These are phyloP conservation scores for Boletellus deceptivus DNA, from an alignment of 1,284 basidiomycete genomes.

Conservation along the genomic window DNA sequence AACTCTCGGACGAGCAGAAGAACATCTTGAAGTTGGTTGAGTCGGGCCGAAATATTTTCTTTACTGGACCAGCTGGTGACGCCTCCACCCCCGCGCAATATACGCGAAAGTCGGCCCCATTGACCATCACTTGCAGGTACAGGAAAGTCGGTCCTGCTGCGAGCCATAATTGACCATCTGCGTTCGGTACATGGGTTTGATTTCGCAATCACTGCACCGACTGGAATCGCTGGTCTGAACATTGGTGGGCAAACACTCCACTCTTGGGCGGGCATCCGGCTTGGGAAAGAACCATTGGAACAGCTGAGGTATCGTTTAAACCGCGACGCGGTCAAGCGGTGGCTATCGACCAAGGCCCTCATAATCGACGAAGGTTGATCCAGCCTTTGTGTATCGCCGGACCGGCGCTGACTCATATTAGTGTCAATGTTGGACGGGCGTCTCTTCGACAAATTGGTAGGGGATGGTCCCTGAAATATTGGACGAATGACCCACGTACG, in stretches of 20 bases:
- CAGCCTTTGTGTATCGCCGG: background rate
- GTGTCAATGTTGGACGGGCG: conserved; percentile 60
- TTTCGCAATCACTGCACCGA: conserved; percentile 75
- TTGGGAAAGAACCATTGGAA: conserved; percentile 54
- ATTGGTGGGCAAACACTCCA: conserved; percentile 79
- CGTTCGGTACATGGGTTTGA: conserved; percentile 45
- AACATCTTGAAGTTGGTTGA: conserved; percentile 55
- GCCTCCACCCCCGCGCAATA: background rate
- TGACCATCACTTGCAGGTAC: conserved; percentile 50
- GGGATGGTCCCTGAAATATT: conserved; percentile 4
- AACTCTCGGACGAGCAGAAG: conserved; percentile 54
- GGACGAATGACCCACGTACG: background rate
- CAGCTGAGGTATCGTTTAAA: conserved; percentile 50
- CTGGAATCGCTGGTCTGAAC: conserved; percentile 79
- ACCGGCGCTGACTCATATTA: conserved; percentile 17
- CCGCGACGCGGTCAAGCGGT: conserved; percentile 43
- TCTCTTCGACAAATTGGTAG: conserved; percentile 67
- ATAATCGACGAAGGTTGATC: conserved; percentile 71
- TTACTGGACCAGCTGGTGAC: conserved; percentile 75
- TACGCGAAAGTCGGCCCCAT: background rate
- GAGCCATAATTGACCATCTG: conserved; percentile 62
- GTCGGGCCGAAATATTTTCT: conserved; percentile 68
- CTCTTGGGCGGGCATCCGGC: conserved; percentile 71
- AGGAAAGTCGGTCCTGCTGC: conserved; percentile 76
- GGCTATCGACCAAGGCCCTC: conserved; percentile 52